Evolutionary conservation across 176 grass and related monocot species (phyloP), one percentile per base, ranked within the genome.

Genomic region (Triticum monococcum): DNA sequence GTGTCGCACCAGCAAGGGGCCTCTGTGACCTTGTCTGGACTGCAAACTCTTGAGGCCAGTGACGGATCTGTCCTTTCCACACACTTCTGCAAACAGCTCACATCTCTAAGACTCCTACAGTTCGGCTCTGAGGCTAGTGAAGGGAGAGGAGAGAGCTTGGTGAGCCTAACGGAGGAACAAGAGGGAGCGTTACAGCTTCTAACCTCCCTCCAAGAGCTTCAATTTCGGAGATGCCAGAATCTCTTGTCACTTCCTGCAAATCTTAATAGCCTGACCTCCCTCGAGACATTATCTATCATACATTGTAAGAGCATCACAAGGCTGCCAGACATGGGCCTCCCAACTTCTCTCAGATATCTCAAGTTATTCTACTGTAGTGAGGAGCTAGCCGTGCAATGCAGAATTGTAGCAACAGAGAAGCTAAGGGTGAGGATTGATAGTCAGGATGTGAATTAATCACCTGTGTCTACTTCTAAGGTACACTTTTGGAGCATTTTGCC

Each of bases 51-150:
- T 24, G 0, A 4, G 28, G 7, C 3, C 2, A 10, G 0, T 26
- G 83, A 85, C 3, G 3, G 0, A 0, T 78, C 62, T 68, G 9
- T 78, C n/a, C 63, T 86, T 13, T n/a, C 74, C 14, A 12, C 1
- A 16, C 2, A 45, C 8, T 25, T 82, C 9, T 87, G 86, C 86
- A 76, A 67, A 36, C 43, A 66, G 0, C 86, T 87, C 9, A 75
- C 40, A n/a, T 81, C 69, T 18, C n/a, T 87, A 5, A n/a, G 5
- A 22, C 0, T 0, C n/a, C 69, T 81, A 16, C 0, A 0, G 0
- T 80, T 77, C 9, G 0, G 4, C 0, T 3, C 0, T 12, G 0
- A 0, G 16, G 1, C 0, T 11, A 5, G 9, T 40, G 10, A 22
- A 41, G 0, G 3, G 40, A 41, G 9, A 77, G 9, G 9, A 77